A percentile compares a stretch with the other conserved stretches of the same genome.
Evolutionary conservation across 345 rosid genomes (phyloP).

Genomic region (Eucalyptus fibrosa): DNA sequence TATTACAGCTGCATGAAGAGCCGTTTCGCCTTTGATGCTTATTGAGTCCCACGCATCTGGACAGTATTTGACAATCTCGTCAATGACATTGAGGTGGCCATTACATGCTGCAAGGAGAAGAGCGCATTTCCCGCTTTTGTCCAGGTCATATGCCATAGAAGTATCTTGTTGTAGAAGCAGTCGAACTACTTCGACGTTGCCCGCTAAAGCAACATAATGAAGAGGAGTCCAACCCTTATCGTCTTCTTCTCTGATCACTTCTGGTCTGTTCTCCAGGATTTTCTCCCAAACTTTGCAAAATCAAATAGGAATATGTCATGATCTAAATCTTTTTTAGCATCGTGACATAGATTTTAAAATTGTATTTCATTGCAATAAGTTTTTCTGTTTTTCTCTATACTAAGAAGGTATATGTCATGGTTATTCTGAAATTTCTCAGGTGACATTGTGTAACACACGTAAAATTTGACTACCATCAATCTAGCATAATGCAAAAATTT

Average conservation of each 20-base stretch:
- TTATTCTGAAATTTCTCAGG: neutral
- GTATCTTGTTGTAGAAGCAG: no score
- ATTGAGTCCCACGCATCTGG: neutral
- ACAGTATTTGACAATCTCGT: neutral
- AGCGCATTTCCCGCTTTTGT: neutral
- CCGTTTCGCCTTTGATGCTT: neutral
- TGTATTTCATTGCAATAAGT: no score
- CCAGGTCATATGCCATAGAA: neutral
- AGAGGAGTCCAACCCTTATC: no score
- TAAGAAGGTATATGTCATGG: neutral
- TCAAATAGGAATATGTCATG: no score
- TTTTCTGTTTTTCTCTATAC: neutral
- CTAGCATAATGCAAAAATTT: neutral
- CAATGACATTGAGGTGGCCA: neutral
- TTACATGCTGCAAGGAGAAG: neutral
- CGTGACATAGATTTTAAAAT: no score
- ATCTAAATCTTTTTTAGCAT: no score
- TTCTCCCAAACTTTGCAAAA: neutral
- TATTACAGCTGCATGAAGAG: neutral
- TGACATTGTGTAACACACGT: no score
- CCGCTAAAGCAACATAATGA: no score
- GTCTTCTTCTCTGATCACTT: no score
- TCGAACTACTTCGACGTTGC: no score
- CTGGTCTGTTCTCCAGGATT: no score
- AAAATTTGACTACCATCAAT: neutral